These are phyloP conservation scores for Butyriboletus loyo DNA, from an alignment of 768 basidiomycete species.

Conservation along the genomic window DNA sequence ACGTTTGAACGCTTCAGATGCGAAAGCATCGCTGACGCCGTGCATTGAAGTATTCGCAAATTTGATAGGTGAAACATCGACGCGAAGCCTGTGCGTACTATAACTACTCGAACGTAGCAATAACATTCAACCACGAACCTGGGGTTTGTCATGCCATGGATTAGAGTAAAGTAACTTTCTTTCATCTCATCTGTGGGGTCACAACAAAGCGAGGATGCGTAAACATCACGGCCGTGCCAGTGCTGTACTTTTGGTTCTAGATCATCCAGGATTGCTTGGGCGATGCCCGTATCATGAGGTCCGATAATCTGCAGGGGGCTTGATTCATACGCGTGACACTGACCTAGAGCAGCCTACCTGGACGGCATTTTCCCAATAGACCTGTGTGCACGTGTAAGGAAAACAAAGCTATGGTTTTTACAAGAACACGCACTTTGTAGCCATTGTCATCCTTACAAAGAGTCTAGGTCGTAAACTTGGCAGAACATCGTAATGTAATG, in stretches of 20 bases:
- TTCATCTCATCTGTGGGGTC: constrained; percentile 61
- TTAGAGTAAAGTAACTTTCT: constrained; percentile 52
- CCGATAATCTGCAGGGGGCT: constrained; percentile 61
- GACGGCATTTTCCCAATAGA: constrained; percentile 88
- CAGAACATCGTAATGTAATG: neutral
- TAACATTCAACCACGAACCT: constrained; percentile 8
- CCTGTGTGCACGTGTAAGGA: constrained; percentile 39
- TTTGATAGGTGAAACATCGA: constrained; percentile 32
- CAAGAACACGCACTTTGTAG: constrained; percentile 62
- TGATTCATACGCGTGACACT: neutral
- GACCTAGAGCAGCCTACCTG: constrained; percentile 46
- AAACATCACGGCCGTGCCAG: constrained; percentile 33
- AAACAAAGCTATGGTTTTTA: neutral
- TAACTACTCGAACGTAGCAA: neutral
- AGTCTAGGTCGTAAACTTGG: neutral
- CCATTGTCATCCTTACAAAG: constrained; percentile 73
- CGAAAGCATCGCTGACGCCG: constrained; percentile 74
- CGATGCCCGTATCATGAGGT: constrained; percentile 80
- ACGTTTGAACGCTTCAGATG: constrained; percentile 50
- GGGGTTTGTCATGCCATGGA: constrained; percentile 20
- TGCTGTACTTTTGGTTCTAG: constrained; percentile 52
- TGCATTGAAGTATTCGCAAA: constrained; percentile 93
- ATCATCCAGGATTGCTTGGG: constrained; percentile 58
- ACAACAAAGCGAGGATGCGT: constrained; percentile 43
- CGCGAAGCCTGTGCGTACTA: constrained; percentile 10